A percentile compares a stretch with the other conserved stretches of the same genome.
Evolutionary conservation across 2,329 filamentous ascomycete species (phyloP).

Genomic region (Ascochyta clinopodiicola): DNA sequence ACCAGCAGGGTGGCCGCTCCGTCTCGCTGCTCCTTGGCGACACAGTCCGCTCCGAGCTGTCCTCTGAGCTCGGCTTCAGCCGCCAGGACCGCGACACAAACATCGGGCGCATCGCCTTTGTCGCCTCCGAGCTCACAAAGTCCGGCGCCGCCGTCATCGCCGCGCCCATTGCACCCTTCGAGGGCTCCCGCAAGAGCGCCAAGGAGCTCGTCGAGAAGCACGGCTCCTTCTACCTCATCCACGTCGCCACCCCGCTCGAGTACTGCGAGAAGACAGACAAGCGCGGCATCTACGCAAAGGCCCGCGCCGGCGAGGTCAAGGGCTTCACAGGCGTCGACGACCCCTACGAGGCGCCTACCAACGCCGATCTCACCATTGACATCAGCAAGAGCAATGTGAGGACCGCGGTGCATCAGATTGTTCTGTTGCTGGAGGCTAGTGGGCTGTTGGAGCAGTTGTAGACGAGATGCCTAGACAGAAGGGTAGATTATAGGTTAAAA

Average conservation of each 20-base stretch:
- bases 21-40: conserved; percentile 95
- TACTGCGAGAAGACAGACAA: conserved; percentile 95
- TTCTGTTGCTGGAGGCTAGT: conserved; percentile 87
- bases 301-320: conserved; percentile 89
- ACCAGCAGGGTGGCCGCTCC: conserved; percentile 95
- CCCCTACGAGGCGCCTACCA: conserved; percentile 85
- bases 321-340: conserved; percentile 98
- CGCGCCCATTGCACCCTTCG: conserved; percentile 93
- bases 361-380: conserved; percentile 86
- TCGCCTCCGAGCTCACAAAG: conserved; percentile 91
- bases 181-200: conserved; percentile 76
- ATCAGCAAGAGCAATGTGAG: conserved; percentile 85
- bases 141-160: conserved; percentile 94
- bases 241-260: conserved; percentile 92
- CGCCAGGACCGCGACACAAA: conserved; percentile 91
- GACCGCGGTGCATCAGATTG: conserved; percentile 95
- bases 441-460: conserved; percentile 75
- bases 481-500: not conserved
- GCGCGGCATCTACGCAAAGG: conserved; percentile 84
- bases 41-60: conserved; percentile 91
- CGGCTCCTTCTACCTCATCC: conserved; percentile 92
- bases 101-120: conserved; percentile 94
- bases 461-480: not conserved
- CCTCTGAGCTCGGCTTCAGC: conserved; percentile 93
- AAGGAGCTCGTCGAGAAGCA: conserved; percentile 85